Conservation (phyloP, 1,284 basidiomycete genomes). For the Thecaphora thlaspeos region DNA sequence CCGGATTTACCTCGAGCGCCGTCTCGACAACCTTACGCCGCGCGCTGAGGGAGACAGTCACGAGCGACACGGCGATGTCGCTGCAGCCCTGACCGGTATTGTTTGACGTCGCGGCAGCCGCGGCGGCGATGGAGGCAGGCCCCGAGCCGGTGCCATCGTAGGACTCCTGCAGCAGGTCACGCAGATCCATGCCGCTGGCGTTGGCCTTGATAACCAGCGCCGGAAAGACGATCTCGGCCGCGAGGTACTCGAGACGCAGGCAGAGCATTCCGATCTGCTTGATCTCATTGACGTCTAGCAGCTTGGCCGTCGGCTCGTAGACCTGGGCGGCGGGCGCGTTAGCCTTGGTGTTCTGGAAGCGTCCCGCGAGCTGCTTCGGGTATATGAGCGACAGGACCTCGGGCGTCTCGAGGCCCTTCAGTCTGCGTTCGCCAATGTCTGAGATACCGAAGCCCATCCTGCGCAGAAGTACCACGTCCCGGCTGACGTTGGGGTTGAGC, state of each 20-base stretch:
- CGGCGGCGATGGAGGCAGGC: background rate
- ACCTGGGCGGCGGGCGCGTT: constrained; percentile 55
- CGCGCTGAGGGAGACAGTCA: constrained; percentile 15
- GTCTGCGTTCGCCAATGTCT: constrained; percentile 81
- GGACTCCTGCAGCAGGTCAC: constrained; percentile 16
- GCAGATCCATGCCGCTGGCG: constrained; percentile 17
- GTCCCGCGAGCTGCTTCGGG: constrained; percentile 72
- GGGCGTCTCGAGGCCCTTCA: constrained; percentile 79
- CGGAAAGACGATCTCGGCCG: constrained; percentile 66
- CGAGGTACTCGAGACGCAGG: constrained; percentile 78
- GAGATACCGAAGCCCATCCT: constrained; percentile 74
- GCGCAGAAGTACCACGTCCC: constrained; percentile 69
- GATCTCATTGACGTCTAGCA: constrained; percentile 74
- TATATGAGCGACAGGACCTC: constrained; percentile 84
- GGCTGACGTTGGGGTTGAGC: constrained; percentile 55
- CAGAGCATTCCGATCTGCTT: constrained; percentile 73
- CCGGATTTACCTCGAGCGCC: constrained; percentile 38
- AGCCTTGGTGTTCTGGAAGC: constrained; percentile 67
- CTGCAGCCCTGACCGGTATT: background rate
- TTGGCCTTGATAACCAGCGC: constrained; percentile 2
- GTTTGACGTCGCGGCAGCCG: background rate
- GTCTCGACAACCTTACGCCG: constrained; percentile 44
- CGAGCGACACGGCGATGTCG: no score
- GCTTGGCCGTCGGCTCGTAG: constrained; percentile 62
- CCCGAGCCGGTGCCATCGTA: constrained; percentile 6